Base-by-base conservation (phyloP, 768 basidiomycete genomes). In the Lactifluus piperatus region DNA sequence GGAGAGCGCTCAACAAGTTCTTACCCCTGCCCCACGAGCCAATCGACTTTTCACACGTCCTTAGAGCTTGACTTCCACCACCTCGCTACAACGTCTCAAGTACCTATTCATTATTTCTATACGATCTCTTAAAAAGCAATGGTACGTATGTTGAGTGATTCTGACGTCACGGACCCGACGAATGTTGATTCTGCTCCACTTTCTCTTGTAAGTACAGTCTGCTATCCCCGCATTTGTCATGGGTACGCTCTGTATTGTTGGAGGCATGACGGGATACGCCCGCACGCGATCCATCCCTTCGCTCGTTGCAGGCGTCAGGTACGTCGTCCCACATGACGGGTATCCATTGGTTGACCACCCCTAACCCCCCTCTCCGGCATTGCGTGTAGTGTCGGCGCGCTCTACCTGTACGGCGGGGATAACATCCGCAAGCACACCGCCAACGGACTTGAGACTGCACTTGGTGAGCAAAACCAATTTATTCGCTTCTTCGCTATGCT, bases 231-330 rank as follows among this genome's bases (percentile, higher is more conserved):
- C 89, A 50, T 86, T 83, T 71, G 72, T 81, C 44, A 88, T 91
- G 79, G 87, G 89, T 58, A 78, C 73, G 55, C 74, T 92, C 62
- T 91, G 89, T 70, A 74, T 90, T 63, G 76, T 86, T 43, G 91
- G 91, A 13, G 91, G 91, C 24, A 57, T 88, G 43, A 82, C 84
- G 44, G 91, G 88, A 30, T 90, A 81, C 62, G 81, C 75, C 7
- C 77, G 81, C 64, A 88, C 84, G 60, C 80, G 84, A 24, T 92
- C 89, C 32, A 75, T 92, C 30, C 91, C 91, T 6, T 92, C 91
- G 13, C 70, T 93, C 43, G 81, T 92, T 20, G 91, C 91, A 57
- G 91, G 91, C 39, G 79, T 90, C 45, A 77, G 85, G 89, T 91
- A 65, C 44, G 83, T 70, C 16, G 30, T 18, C 30, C 36, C 20